phyloP scores from a whole-genome alignment of 495 filamentous ascomycete species.

The Evansstolkia leycettana region DNA sequence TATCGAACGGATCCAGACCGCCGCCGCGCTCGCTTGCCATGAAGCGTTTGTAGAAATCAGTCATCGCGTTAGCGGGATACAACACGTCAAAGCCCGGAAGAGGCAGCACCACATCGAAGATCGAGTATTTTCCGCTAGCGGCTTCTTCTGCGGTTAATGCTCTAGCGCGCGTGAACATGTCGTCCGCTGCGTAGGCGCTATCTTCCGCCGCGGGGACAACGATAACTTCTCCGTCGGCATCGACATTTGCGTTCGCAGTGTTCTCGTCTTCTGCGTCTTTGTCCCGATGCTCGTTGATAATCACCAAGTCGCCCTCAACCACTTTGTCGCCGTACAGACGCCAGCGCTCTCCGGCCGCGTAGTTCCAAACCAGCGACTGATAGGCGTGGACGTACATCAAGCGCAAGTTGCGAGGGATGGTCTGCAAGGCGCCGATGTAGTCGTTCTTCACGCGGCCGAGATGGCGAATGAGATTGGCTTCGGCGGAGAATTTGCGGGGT shows the following conservation, averaged over 20 bases:
- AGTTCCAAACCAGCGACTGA: conserved; percentile 90
- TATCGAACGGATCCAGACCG: conserved; percentile 66
- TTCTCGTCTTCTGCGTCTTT: conserved; percentile 14
- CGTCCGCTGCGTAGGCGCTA: conserved; percentile 39
- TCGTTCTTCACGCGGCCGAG: conserved; percentile 46
- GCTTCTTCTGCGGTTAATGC: conserved; percentile 64
- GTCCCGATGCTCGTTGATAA: conserved; percentile 45
- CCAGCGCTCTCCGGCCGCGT: conserved; percentile 67
- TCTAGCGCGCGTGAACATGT: conserved; percentile 62
- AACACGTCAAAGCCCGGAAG: conserved; percentile 80
- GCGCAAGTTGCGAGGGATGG: conserved; percentile 64
- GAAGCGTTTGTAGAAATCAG: conserved; percentile 65
- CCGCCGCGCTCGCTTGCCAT: conserved; percentile 73
- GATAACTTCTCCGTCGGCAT: conserved; percentile 59
- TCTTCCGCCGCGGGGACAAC: conserved; percentile 46
- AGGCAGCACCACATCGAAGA: conserved; percentile 92
- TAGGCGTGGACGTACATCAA: conserved; percentile 96
- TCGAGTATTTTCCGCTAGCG: conserved; percentile 61
- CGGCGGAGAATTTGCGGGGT: conserved; percentile 74
- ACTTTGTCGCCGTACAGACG: conserved; percentile 54
- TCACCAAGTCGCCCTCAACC: conserved; percentile 76
- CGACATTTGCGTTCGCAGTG: conserved; percentile 27
- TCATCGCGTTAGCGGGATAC: conserved; percentile 76
- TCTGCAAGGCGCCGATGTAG: conserved; percentile 64
- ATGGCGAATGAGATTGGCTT: conserved; percentile 63